A percentile compares a stretch with the other conserved stretches of the same genome.
phyloP scores from a whole-genome alignment of 805 yeast genomes.

The Myxozyma mucilagina region DNA sequence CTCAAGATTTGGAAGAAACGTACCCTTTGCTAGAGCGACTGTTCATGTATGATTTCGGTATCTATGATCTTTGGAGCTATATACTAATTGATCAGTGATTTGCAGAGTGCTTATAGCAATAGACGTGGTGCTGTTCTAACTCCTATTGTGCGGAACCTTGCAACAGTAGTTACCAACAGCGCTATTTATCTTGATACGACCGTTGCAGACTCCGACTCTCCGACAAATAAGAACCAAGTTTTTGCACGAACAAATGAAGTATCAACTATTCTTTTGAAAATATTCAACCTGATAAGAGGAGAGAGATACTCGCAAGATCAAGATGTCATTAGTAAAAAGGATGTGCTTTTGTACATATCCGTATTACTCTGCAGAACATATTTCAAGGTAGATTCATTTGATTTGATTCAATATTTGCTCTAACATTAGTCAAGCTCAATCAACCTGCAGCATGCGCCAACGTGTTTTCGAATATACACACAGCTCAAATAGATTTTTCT shows the following conservation, averaged over 20 bases:
- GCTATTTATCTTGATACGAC: slow-evolving; percentile 22
- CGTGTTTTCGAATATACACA: slow-evolving; percentile 59
- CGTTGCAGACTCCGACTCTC: slow-evolving; percentile 20
- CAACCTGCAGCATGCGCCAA: slow-evolving; percentile 43
- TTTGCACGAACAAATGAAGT: slow-evolving; percentile 43
- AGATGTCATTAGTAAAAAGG: slow-evolving; percentile 43
- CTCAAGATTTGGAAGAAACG: slow-evolving; percentile 51
- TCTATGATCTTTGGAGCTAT: slow-evolving; percentile 27
- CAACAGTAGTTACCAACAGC: slow-evolving; percentile 12
- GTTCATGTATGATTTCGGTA: slow-evolving; percentile 37
- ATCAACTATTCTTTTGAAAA: slow-evolving; percentile 55
- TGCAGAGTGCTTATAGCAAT: slow-evolving; percentile 43
- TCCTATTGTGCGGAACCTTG: slow-evolving; percentile 8
- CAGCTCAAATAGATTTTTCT: slow-evolving; percentile 45
- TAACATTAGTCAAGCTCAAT: slow-evolving; percentile 31
- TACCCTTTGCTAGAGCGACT: slow-evolving; percentile 54
- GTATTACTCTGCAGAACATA: slow-evolving; percentile 57
- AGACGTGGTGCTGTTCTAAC: slow-evolving; percentile 37
- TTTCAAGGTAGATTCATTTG: slow-evolving; percentile 43
- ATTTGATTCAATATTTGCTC: slow-evolving; percentile 33
- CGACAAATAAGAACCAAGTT: slow-evolving; percentile 42
- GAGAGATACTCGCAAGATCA: slow-evolving; percentile 39
- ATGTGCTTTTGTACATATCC: slow-evolving; percentile 55
- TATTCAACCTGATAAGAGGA: slow-evolving; percentile 63
- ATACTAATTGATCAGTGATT: slow-evolving; percentile 35